Conservation (phyloP, 768 basidiomycete genomes). For the Grammothele lineata region DNA sequence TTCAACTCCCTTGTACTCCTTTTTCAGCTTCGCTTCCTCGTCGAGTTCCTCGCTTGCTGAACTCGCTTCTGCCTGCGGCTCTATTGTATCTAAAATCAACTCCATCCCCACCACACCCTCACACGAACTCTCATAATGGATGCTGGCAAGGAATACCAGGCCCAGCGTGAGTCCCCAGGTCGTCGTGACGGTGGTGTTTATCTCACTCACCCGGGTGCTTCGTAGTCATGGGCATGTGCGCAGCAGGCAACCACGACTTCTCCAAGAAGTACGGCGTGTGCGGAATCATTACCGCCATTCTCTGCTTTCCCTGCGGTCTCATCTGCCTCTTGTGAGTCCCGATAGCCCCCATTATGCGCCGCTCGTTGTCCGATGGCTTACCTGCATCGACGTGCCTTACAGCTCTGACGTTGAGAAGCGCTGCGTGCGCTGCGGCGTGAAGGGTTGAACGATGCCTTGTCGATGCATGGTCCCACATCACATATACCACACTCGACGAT, state of each 20-base stretch:
- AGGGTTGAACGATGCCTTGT: too few species aligned
- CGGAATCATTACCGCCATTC: conserved; percentile 27
- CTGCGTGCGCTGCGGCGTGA: conserved; percentile 25
- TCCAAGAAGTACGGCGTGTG: conserved; percentile 24
- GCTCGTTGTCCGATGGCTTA: not conserved
- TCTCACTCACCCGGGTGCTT: too few species aligned
- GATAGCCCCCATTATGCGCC: too few species aligned
- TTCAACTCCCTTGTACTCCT: too few species aligned
- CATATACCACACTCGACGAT: too few species aligned
- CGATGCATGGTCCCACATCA: too few species aligned
- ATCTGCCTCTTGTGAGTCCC: conserved; percentile 12
- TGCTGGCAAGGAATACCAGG: not conserved
- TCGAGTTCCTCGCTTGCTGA: too few species aligned
- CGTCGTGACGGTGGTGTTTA: too few species aligned
- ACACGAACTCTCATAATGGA: not conserved
- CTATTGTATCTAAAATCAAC: too few species aligned
- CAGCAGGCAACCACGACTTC: conserved; percentile 27
- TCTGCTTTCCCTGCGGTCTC: conserved; percentile 24
- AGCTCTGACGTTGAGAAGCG: conserved; percentile 21
- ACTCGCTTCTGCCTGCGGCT: too few species aligned
- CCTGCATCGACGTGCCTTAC: not conserved
- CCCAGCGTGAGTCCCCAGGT: not conserved
- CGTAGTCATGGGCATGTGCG: conserved; percentile 18
- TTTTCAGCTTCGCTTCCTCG: too few species aligned
- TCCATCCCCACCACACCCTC: too few species aligned